Evolutionary conservation across 768 basidiomycete species (phyloP), one percentile per base, ranked within the genome.

Genomic region (Tylopilus vinaceipallidus): DNA sequence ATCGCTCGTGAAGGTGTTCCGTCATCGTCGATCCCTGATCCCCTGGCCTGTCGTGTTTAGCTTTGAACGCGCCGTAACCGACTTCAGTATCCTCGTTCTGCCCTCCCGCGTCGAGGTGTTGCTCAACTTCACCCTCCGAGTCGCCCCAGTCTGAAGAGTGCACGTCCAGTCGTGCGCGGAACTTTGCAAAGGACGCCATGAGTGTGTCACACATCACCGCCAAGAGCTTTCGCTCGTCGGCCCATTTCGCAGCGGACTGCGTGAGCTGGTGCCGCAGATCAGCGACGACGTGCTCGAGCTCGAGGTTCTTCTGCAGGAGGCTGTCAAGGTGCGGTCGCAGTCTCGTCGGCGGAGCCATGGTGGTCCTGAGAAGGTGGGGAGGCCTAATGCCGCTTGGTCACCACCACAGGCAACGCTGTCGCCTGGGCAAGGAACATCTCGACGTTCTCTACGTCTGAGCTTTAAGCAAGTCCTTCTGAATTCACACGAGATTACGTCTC

Each of bases 161-260:
- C 2, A 49, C 37, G 36, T 64, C 62, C 1, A 65, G 40, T 3
- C 53, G 55, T 30, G 62, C 61, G 24, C 62, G 62, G 39, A 63
- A 65, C 36, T 65, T 64, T 23, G 63, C 63, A 58, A 64, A 64
- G 22, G 63, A 65, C n/a, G 62, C 61, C 62, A 64, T 63, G 57
- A 63, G 63, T 14, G 29, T 11, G 33, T 64, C 63, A 24, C 62
- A 64, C 27, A 54, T 55, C 39, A 41, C 35, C 41, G 50, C 53
- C 29, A 63, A 43, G 29, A 46, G 45, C 54, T 63, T 63, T 41
- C 63, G 62, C 50, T 63, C 62, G 29, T 63, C 63, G 8, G 53
- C 63, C 63, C 62, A 63, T 54, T 62, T 63, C 33, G 62, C 63
- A 19, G 60, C 48, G 22, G 63, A 59, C 37, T 63, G 57, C 36